phyloP scores from a whole-genome alignment of 2,329 filamentous ascomycete species.

The Colletotrichum sp. region DNA sequence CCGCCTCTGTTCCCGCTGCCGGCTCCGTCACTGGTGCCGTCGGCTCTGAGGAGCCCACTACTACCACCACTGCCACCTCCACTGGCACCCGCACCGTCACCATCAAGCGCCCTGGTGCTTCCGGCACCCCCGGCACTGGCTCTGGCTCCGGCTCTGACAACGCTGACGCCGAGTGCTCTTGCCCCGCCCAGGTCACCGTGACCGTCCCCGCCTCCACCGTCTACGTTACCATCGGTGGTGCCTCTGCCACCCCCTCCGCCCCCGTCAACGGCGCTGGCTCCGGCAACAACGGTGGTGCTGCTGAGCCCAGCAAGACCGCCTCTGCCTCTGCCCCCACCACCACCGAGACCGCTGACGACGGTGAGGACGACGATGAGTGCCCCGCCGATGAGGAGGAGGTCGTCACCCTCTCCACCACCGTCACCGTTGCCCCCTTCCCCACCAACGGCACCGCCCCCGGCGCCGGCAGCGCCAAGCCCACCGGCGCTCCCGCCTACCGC shows the following conservation, averaged over 20 bases:
- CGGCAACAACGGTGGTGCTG: neutral
- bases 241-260: neutral
- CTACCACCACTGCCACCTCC: constrained; percentile 41
- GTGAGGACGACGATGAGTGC: constrained; percentile 22
- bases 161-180: constrained; percentile 17
- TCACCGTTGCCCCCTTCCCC: constrained; percentile 39
- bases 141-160: neutral
- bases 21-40: constrained; percentile 17
- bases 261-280: constrained; percentile 18
- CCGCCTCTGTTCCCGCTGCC: neutral
- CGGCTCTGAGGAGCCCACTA: constrained; percentile 32
- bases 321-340: constrained; percentile 24
- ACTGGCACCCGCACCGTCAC: constrained; percentile 41
- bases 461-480: constrained; percentile 34
- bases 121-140: constrained; percentile 2
- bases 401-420: constrained; percentile 37
- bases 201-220: constrained; percentile 30
- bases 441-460: constrained; percentile 42
- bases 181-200: constrained; percentile 24
- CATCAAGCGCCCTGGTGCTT: constrained; percentile 26
- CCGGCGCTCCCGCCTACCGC: constrained; percentile 34
- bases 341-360: constrained; percentile 23
- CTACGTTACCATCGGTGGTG: constrained; percentile 28
- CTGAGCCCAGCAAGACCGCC: constrained; percentile 22
- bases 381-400: constrained; percentile 19